A percentile compares a stretch with the other conserved stretches of the same genome.
Evolutionary conservation across 306 rosid species (phyloP).

Genomic region (Quercus alba): DNA sequence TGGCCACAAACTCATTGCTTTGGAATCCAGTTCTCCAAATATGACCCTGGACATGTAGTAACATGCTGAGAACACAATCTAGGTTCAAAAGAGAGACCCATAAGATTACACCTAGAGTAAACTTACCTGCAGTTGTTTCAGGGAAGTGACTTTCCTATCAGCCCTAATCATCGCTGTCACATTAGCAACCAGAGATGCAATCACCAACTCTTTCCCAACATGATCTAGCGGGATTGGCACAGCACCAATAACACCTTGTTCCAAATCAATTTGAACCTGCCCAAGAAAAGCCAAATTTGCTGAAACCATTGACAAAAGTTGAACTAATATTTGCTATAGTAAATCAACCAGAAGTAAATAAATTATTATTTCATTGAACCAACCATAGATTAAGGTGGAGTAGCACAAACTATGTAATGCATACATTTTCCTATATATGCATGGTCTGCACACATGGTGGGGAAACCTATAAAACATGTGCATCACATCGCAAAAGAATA

Average conservation of each 20-base stretch:
- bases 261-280: slow-evolving; percentile 81
- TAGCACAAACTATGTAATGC: too few relatives aligned
- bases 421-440: too few relatives aligned
- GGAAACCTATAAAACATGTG: slow-evolving; percentile 4
- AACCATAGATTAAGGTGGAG: too few relatives aligned
- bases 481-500: not conserved
- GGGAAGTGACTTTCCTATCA: slow-evolving; percentile 78
- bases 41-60: slow-evolving; percentile 63
- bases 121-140: slow-evolving; percentile 87
- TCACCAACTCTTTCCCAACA: slow-evolving; percentile 66
- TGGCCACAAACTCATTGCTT: slow-evolving; percentile 74
- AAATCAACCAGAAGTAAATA: too few relatives aligned
- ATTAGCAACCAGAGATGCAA: slow-evolving; percentile 72
- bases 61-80: slow-evolving; percentile 11
- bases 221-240: slow-evolving; percentile 72
- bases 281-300: slow-evolving; percentile 7
- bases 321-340: too few relatives aligned
- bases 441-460: too few relatives aligned
- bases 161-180: slow-evolving; percentile 91
- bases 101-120: not conserved
- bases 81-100: slow-evolving; percentile 11
- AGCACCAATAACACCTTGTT: slow-evolving; percentile 67
- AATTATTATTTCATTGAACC: too few relatives aligned
- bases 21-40: slow-evolving; percentile 86
- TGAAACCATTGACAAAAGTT: too few relatives aligned